Evolutionary conservation across 306 rosid genomes (phyloP).

Genomic region (Trifolium repens): DNA sequence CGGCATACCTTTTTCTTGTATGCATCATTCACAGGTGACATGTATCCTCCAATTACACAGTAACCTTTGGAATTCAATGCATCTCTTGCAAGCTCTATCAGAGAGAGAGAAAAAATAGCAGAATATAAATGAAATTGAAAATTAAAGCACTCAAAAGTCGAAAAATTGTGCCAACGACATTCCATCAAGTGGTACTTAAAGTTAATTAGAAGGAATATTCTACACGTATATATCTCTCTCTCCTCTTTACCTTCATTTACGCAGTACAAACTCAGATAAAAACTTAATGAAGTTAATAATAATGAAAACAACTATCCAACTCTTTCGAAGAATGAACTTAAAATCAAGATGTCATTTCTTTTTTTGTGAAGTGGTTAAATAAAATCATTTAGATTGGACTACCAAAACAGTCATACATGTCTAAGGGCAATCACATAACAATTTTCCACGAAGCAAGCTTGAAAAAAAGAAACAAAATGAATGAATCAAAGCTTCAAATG

Average conservation of each 20-base stretch:
- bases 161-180: slow-evolving; percentile 20
- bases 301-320: slow-evolving; percentile 25
- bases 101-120: neutral
- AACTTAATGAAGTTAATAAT: neutral
- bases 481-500: slow-evolving; percentile 10
- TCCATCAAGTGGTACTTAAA: neutral
- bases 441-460: neutral
- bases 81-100: slow-evolving; percentile 88
- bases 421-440: slow-evolving; percentile 14
- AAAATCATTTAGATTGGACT: neutral
- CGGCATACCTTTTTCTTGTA: slow-evolving; percentile 79
- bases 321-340: slow-evolving; percentile 7
- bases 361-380: neutral
- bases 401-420: neutral
- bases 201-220: slow-evolving; percentile 1
- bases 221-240: neutral
- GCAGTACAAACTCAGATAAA: neutral
- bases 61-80: slow-evolving; percentile 69
- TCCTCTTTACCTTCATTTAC: slow-evolving; percentile 7
- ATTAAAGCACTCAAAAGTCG: neutral
- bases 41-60: slow-evolving; percentile 83
- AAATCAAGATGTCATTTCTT: neutral
- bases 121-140: slow-evolving; percentile 27
- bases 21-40: slow-evolving; percentile 95
- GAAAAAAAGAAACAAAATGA: neutral